Conservation (phyloP, 2,329 filamentous ascomycete species). For the Sclerotinia subarctica region DNA sequence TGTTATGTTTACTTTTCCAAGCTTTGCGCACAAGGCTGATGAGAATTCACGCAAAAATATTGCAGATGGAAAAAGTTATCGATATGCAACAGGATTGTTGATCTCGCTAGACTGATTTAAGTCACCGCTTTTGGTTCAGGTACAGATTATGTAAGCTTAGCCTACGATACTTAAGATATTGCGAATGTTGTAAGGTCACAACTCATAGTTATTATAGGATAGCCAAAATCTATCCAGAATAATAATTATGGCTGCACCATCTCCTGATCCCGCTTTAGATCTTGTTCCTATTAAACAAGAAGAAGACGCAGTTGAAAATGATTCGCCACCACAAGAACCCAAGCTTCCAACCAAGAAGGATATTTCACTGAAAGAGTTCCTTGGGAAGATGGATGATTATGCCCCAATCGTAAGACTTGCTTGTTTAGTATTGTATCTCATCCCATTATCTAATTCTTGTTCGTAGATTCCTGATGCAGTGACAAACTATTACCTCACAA, state of each 20-base stretch:
- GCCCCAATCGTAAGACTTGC: slow-evolving; percentile 78
- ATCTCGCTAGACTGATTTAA: slow-evolving; percentile 12
- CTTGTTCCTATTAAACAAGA: slow-evolving; percentile 31
- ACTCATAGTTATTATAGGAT: background rate
- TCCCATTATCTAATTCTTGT: slow-evolving; percentile 22
- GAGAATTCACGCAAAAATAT: slow-evolving; percentile 15
- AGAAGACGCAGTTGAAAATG: slow-evolving; percentile 43
- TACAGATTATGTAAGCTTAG: background rate
- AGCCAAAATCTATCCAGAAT: slow-evolving; percentile 13
- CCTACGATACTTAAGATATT: slow-evolving; percentile 1
- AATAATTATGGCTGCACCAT: slow-evolving; percentile 36
- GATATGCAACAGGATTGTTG: background rate
- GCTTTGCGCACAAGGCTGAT: slow-evolving; percentile 29
- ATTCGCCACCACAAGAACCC: slow-evolving; percentile 53
- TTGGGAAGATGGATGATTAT: slow-evolving; percentile 97
- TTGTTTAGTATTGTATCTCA: slow-evolving; percentile 5
- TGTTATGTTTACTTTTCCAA: slow-evolving; percentile 33
- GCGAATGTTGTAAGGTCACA: background rate
- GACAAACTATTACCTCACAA: slow-evolving; percentile 95
- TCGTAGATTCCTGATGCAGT: slow-evolving; percentile 91
- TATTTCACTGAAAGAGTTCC: slow-evolving; percentile 84
- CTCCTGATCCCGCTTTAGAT: slow-evolving; percentile 37
- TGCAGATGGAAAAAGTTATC: slow-evolving; percentile 20
- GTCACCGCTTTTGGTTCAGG: slow-evolving; percentile 20
- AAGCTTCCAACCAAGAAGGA: slow-evolving; percentile 82